Evolutionary conservation across 2,329 filamentous ascomycete species (phyloP), one percentile per base, ranked within the genome.

Genomic region (Ascochyta viciae-villosae): DNA sequence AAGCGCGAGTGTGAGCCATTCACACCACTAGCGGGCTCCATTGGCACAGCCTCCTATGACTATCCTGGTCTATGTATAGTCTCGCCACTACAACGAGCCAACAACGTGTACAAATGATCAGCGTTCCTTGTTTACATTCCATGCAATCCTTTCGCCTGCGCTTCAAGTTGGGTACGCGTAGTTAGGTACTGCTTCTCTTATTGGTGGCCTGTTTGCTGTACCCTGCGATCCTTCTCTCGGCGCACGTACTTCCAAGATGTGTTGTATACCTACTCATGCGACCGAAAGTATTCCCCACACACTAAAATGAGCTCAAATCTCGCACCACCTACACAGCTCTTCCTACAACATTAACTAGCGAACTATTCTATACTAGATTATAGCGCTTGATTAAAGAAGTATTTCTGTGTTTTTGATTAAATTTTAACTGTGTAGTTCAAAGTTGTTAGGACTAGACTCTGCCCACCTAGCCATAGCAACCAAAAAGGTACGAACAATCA

Each of bases 181-280:
- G 37, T 42, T n/a, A 41, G 15, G 29, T 42, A 38, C 23, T n/a
- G 16, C 44, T 41, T 43, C 26, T 22, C 44, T 48, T 15, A 50
- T 55, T 50, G 52, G 52, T 22, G 31, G 27, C 2, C 24, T 43
- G 39, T 54, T 44, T 49, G 9, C 16, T 19, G 23, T 3, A 47
- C 43, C 44, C 27, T 50, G 40, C 40, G 45, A 41, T 55, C 46
- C 46, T 55, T 39, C 26, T 13, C 50, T 48, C 43, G 40, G 52
- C 52, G 45, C 41, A 55, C 45, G 39, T 49, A 54, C 43, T 53
- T 31, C 37, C 26, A 37, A 16, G 6, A 3, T 13, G 9, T 39
- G 9, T 13, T 51, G 19, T 51, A 34, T 38, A 51, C 34, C 8
- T 29, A 31, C 39, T 22, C n/a, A 24, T 2, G 19, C 19, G 19